Conservation (phyloP, 2,329 filamentous ascomycete genomes). For the Lasiodiplodia hormozganensis region DNA sequence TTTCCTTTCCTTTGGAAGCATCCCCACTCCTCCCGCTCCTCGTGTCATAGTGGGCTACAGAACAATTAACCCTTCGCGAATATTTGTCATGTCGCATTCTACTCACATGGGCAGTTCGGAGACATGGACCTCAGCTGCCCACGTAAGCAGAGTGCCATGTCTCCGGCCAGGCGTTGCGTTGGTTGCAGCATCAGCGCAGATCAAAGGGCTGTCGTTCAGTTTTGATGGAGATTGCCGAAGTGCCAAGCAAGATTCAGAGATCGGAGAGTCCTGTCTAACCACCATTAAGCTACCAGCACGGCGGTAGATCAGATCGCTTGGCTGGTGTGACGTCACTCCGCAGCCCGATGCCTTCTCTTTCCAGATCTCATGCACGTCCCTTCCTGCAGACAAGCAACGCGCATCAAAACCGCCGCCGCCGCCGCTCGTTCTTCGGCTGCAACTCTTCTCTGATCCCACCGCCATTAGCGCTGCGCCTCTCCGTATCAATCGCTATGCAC, state of each 20-base stretch:
- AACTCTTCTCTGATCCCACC: background rate
- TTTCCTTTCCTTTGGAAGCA: background rate
- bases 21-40: background rate
- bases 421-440: background rate
- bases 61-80: too few relatives aligned
- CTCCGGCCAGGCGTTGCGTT: background rate
- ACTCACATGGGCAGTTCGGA: too few relatives aligned
- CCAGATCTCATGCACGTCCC: background rate
- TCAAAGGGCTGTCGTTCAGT: background rate
- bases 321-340: slow-evolving; percentile 9
- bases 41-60: too few relatives aligned
- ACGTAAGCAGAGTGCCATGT: background rate
- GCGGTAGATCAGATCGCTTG: slow-evolving; percentile 3
- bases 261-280: background rate
- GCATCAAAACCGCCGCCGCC: background rate
- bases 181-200: slow-evolving; percentile 12
- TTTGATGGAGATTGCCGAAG: slow-evolving; percentile 14
- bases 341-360: background rate
- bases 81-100: too few relatives aligned
- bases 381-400: background rate
- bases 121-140: too few relatives aligned
- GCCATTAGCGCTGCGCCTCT: background rate
- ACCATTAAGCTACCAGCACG: slow-evolving; percentile 4
- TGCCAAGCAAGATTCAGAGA: slow-evolving; percentile 3
- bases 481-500: background rate